A percentile compares a stretch with the other conserved stretches of the same genome.
phyloP scores from a whole-genome alignment of 108 stramenopile genomes.

The Schizochytrium sp. region DNA sequence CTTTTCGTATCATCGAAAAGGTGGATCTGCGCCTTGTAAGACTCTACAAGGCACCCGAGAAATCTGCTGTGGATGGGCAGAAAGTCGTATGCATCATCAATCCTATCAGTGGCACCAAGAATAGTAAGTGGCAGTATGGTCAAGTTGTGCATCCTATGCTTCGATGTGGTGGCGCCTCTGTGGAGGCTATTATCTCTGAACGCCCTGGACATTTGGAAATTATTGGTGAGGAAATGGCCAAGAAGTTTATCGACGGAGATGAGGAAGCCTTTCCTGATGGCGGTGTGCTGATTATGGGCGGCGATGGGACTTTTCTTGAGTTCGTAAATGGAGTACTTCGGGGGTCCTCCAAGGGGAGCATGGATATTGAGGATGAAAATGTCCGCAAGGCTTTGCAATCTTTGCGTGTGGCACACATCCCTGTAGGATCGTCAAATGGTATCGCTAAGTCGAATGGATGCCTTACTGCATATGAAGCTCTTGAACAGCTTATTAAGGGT shows the following conservation, averaged over 20 bases:
- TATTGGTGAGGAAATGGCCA: slow-evolving; percentile 16
- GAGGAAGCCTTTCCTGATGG: slow-evolving; percentile 5
- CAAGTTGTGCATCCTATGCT: slow-evolving; percentile 27
- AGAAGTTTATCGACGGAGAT: neutral
- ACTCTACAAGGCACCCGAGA: slow-evolving; percentile 47
- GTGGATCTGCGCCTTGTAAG: slow-evolving; percentile 47
- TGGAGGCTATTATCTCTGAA: neutral
- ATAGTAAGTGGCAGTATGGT: slow-evolving; percentile 28
- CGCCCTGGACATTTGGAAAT: neutral
- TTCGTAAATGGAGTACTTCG: slow-evolving; percentile 18
- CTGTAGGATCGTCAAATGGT: slow-evolving; percentile 38
- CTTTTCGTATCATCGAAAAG: slow-evolving; percentile 56
- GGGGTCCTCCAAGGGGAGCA: neutral
- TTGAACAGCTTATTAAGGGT: slow-evolving; percentile 1
- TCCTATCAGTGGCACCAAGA: slow-evolving; percentile 48
- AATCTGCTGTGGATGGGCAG: slow-evolving; percentile 14
- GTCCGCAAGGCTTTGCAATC: neutral
- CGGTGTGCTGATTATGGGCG: slow-evolving; percentile 32
- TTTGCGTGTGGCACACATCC: neutral
- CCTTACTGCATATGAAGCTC: neutral
- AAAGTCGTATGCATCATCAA: neutral
- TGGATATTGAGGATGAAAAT: neutral
- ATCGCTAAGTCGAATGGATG: neutral
- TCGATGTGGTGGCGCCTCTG: neutral
- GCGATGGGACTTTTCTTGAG: slow-evolving; percentile 39